Evolutionary conservation across 345 rosid genomes (phyloP), one percentile per base, ranked within the genome.

Genomic region (Salix arbutifolia): DNA sequence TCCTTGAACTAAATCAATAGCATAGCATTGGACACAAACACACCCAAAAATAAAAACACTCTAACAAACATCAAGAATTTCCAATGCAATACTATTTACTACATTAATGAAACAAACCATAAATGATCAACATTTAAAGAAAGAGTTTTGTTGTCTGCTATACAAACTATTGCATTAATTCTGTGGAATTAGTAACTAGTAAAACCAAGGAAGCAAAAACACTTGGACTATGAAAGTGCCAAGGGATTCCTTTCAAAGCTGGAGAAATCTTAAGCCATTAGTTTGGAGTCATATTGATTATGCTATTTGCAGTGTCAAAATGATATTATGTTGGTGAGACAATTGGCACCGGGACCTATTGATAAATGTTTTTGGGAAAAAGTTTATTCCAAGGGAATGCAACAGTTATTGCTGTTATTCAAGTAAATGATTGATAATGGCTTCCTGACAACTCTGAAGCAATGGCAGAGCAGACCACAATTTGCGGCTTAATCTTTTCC

Each of bases 1-100:
- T 96, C 99, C 76, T 91, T 93, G 52, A 96, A 86, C 99, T 96
- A 82, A 67, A 83, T 28, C 23, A 56, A 73, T 14, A 2, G n/a
- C 31, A 13, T 16, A 69, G 23, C 26, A 56, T 66, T 46, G 65
- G 44, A 73, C 60, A 28, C 28, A 56, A 21, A 3, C 10, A 73
- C 58, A 18, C 21, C 2, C 11, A n/a, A 21, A 3, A 8, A 26
- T 26, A 10, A 4, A 48, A 33, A 14, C 37, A 33, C 42, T 31
- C 44, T 65, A 26, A 70, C 6, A 48, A 64, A 31, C 6, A 35
- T 8, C 67, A 48, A 26, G 60, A 35, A n/a, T 14, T n/a, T 48
- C 61, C 73, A 56, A 56, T 8, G 61, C 26, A n/a, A n/a, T 56
- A 56, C 26, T 21, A 21, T 56, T 56, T n/a, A n/a, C 13, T 56